Base-by-base conservation (phyloP, 805 yeast species). In the Teunomyces barrocoloradensis region DNA sequence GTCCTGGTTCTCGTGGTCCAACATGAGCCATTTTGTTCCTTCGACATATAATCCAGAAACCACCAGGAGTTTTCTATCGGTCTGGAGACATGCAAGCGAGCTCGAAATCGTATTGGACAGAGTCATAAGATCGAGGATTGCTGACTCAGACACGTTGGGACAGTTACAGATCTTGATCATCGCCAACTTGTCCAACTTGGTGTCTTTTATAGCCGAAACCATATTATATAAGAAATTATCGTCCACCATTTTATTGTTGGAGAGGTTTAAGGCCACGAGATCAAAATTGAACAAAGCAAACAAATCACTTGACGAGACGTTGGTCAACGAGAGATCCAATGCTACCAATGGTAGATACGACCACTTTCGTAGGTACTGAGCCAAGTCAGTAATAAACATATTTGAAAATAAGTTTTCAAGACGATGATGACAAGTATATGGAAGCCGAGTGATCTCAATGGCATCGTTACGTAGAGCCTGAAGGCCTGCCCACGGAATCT, bases 321-420 rank as follows among this genome's bases (percentile, higher is more conserved):
- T 42, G 2, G 51, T 39, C 11, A 59, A 43, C 10, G 73, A 65
- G 25, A 67, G 46, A 46, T 71, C 73, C 12, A 69, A 52, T 29
- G 67, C 43, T 3, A 64, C 50, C 49, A 48, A 52, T 32, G 56
- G 64, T 20, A 7, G 39, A 49, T 49, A 51, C 12, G 45, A 30
- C n/a, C 63, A 42, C 10, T 47, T 45, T 33, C 52, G 53, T 15
- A 68, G 42, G 34, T 56, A 55, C 6, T 43, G 12, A 2, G 51
- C 53, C 3, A 71, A 40, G 13, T 64, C 66, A 15, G 35, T 20
- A 3, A 69, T 35, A 17, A 53, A 47, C 9, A 66, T 53, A 47
- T 71, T 71, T 18, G 58, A 50, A 46, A 66, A 70, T 5, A 73
- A 34, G 41, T 63, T 69, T 38, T 72, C 77, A 21, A 73, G 42